Conservation (phyloP, 352 stramenopile species). For the Globisporangium spinosum region DNA sequence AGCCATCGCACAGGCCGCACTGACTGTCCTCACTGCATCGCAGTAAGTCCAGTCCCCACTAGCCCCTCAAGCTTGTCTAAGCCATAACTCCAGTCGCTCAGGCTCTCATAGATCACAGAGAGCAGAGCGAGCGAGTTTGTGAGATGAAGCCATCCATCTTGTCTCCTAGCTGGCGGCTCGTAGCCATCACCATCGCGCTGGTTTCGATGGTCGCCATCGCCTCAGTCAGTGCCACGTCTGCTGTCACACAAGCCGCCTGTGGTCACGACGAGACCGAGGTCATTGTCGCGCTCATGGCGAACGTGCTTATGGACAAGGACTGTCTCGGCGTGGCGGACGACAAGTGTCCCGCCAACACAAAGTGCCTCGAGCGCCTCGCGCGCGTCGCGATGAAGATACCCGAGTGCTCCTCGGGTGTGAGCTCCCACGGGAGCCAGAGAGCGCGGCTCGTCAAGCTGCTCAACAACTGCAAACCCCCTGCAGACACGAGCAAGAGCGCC, state of each 20-base stretch:
- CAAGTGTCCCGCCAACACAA: slow-evolving; percentile 3
- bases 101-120: neutral
- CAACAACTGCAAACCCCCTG: neutral
- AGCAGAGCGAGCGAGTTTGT: neutral
- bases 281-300: slow-evolving; percentile 10
- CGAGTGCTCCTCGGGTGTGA: slow-evolving; percentile 1
- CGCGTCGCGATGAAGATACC: slow-evolving; percentile 10
- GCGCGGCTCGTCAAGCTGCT: slow-evolving; percentile 1
- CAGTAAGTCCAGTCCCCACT: no score
- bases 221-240: neutral
- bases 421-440: neutral
- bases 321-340: slow-evolving; percentile 11
- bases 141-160: neutral
- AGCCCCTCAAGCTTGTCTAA: no score
- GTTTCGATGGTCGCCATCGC: neutral
- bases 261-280: slow-evolving; percentile 5
- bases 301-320: slow-evolving; percentile 7
- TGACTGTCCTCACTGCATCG: no score
- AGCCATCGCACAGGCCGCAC: no score
- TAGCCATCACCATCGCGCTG: neutral
- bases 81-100: neutral
- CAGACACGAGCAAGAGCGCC: neutral
- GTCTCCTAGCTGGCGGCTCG: neutral
- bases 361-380: slow-evolving; percentile 5
- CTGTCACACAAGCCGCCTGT: neutral